Base-by-base conservation (phyloP, 2,329 filamentous ascomycete genomes). In the Alternaria triticimaculans region DNA sequence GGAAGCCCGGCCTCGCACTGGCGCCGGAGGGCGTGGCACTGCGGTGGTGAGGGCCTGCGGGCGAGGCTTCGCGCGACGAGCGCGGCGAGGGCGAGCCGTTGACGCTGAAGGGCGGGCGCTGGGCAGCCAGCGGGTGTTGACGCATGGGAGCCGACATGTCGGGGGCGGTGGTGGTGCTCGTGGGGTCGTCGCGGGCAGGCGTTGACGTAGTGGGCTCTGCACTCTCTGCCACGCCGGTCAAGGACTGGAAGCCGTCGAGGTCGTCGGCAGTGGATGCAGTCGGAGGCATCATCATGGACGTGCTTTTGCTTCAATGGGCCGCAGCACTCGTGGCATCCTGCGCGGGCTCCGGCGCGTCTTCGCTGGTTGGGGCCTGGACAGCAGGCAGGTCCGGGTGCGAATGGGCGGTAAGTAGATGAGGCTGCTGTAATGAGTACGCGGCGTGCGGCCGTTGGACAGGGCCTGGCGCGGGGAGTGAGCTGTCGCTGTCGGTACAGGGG, bases 61-160 rank as follows among this genome's bases (percentile, higher is more conserved):
- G 84, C 53, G 83, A 85, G 28, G 80, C 78, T 69, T 84, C 84
- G 62, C 84, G 79, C 45, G 83, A 85, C 25, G 82, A 81, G 62
- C 78, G 73, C 41, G 84, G 83, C 8, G 77, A 74, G 20, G 80
- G 75, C 46, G 76, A 75, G 67, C 63, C 72, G n/a, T 77, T 75
- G 63, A 68, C 64, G 68, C 73, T 74, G 46, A 76, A 68, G 21
- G 75, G 37, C 37, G 37, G 72, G 41, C 74, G 75, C 50, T 70
- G 65, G 21, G 71, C 71, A 50, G 67, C 72, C 56, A 75, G 72
- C 21, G 71, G 63, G 30, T 74, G 72, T 51, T 70, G 68, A 26
- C 71, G 74, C 69, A 71, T 72, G 55, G 72, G 63, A 25, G 64
- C 53, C 23, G 65, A 25, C 30, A 50, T 41, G 53, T 30, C 64